Percentiles rank a stretch among this genome's conserved stretches.
Evolutionary conservation across 208 protist genomes (phyloP).

Genomic region (Acanthamoeba castellanii): DNA sequence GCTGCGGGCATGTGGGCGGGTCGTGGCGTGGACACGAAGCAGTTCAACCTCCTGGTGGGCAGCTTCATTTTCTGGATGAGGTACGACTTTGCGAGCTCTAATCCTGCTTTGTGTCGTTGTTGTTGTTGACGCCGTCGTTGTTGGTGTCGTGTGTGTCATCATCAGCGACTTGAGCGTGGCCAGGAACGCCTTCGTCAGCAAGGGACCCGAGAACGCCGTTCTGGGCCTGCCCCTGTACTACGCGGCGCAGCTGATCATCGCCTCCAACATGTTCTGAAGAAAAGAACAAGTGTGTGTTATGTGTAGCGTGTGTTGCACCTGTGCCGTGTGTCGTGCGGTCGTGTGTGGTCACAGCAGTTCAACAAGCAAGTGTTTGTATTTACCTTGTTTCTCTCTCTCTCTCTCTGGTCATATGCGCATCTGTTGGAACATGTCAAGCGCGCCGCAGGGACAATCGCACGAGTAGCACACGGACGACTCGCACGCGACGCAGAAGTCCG

Average conservation of each 20-base stretch:
- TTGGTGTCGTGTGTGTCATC: neutral
- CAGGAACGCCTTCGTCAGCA: neutral
- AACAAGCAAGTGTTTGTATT: too few relatives aligned
- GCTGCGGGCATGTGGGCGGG: neutral
- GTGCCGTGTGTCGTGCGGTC: too few relatives aligned
- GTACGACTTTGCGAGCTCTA: neutral
- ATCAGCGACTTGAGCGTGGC: slow-evolving; percentile 1
- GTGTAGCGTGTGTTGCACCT: too few relatives aligned
- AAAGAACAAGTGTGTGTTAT: too few relatives aligned
- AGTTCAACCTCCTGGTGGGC: slow-evolving; percentile 11
- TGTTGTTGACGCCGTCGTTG: too few relatives aligned
- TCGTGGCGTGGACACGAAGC: neutral
- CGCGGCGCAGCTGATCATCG: slow-evolving; percentile 12
- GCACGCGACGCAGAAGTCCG: slow-evolving; percentile 32
- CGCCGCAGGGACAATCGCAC: neutral
- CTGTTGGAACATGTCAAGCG: slow-evolving; percentile 11
- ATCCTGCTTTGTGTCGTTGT: neutral
- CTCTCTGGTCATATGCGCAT: neutral
- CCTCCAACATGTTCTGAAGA: slow-evolving; percentile 25
- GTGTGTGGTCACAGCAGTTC: too few relatives aligned
- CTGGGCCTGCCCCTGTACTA: slow-evolving; percentile 19
- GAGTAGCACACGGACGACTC: slow-evolving; percentile 1
- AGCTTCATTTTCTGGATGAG: neutral
- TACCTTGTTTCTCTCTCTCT: too few relatives aligned
- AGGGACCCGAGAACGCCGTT: neutral